Percentiles rank a stretch among this genome's conserved stretches.
These are phyloP conservation scores for Pistacia atlantica DNA, from an alignment of 345 rosid species.

Conservation along the genomic window DNA sequence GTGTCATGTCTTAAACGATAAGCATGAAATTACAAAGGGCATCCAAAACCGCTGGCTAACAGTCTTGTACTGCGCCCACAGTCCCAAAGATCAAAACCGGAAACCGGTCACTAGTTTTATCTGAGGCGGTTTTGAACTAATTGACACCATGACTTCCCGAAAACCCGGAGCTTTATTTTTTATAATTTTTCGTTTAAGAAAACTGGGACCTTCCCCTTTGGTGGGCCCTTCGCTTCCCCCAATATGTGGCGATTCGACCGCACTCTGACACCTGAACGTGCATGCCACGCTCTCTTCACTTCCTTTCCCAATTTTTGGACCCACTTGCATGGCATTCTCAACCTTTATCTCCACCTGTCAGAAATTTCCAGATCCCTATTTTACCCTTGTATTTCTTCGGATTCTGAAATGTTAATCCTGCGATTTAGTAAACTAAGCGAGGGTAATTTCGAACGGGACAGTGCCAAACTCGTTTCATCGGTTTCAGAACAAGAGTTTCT, in stretches of 20 bases:
- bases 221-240: slow-evolving; percentile 21
- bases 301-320: slow-evolving; percentile 25
- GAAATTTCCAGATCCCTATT: not conserved
- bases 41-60: slow-evolving; percentile 46
- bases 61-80: slow-evolving; percentile 45
- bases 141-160: slow-evolving; percentile 47
- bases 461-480: slow-evolving; percentile 5
- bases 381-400: slow-evolving; percentile 17
- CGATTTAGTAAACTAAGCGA: not conserved
- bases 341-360: slow-evolving; percentile 23
- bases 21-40: slow-evolving; percentile 15
- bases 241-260: slow-evolving; percentile 92
- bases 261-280: slow-evolving; percentile 57
- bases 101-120: slow-evolving; percentile 47
- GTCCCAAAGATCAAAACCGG: slow-evolving; percentile 35
- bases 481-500: slow-evolving; percentile 7
- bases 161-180: slow-evolving; percentile 61
- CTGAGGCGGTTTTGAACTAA: slow-evolving; percentile 31
- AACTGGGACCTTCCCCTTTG: slow-evolving; percentile 16
- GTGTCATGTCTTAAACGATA: slow-evolving; percentile 20
- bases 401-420: not conserved
- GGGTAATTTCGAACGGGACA: not conserved
- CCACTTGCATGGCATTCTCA: slow-evolving; percentile 48
- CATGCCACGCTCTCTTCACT: slow-evolving; percentile 56
- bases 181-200: not conserved